Percentiles rank a stretch among this genome's conserved stretches.
Evolutionary conservation across 23 red algal species (phyloP).

Genomic region (Pyropia yezoensis): DNA sequence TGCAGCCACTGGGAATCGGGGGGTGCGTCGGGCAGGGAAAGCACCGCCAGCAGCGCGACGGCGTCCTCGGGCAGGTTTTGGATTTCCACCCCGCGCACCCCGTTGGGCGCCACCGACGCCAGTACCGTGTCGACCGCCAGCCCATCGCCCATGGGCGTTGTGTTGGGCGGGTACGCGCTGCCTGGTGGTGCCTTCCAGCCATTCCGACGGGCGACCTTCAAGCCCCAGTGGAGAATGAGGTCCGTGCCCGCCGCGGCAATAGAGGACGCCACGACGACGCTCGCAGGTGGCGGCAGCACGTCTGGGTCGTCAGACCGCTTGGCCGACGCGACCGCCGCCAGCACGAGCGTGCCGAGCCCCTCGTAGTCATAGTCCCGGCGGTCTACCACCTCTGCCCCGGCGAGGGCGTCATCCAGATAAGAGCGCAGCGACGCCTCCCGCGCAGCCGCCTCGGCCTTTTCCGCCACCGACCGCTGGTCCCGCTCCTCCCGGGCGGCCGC

Average conservation of each 20-base stretch:
- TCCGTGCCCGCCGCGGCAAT: constrained; percentile 46
- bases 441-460: constrained; percentile 20
- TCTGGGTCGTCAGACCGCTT: constrained; percentile 13
- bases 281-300: constrained; percentile 5
- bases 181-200: constrained; percentile 30
- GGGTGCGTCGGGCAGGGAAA: constrained; percentile 33
- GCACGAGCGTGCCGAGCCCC: constrained; percentile 10
- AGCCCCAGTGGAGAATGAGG: constrained; percentile 67
- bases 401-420: constrained; percentile 9
- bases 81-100: constrained; percentile 33
- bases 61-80: constrained; percentile 31
- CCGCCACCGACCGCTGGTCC: constrained; percentile 20
- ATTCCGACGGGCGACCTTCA: constrained; percentile 34
- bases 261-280: constrained; percentile 35
- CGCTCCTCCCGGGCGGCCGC: constrained; percentile 3
- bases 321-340: not conserved
- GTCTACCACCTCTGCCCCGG: constrained; percentile 14
- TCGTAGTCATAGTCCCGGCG: constrained; percentile 43
- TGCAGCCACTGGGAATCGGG: constrained; percentile 59
- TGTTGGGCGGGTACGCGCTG: constrained; percentile 20
- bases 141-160: constrained; percentile 40
- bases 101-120: not conserved
- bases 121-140: constrained; percentile 49
- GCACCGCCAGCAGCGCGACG: constrained; percentile 41
- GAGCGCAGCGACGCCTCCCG: constrained; percentile 10